phyloP scores from a whole-genome alignment of 1,284 basidiomycete genomes.

The Wolfiporia cocos region DNA sequence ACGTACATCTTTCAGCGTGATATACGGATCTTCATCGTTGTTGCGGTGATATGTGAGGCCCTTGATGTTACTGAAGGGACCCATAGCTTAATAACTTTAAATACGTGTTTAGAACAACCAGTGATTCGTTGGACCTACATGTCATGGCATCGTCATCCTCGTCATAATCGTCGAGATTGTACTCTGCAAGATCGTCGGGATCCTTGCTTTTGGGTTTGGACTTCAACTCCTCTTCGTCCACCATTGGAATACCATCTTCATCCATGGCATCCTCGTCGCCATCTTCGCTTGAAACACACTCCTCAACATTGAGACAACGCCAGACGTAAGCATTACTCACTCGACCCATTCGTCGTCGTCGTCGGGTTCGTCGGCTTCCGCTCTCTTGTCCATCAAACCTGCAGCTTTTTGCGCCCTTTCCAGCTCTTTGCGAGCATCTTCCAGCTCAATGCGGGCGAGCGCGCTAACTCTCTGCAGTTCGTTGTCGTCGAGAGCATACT shows the following conservation, averaged over 20 bases:
- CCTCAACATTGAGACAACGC: slow-evolving; percentile 22
- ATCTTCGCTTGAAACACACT: slow-evolving; percentile 4
- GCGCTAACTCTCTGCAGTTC: slow-evolving; percentile 90
- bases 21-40: slow-evolving; percentile 95
- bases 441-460: slow-evolving; percentile 83
- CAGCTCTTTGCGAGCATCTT: slow-evolving; percentile 83
- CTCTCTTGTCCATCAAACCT: slow-evolving; percentile 63
- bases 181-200: slow-evolving; percentile 81
- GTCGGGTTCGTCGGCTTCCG: slow-evolving; percentile 52
- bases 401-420: slow-evolving; percentile 79
- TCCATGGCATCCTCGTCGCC: slow-evolving; percentile 58
- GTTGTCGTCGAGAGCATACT: slow-evolving; percentile 88
- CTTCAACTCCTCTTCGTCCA: slow-evolving; percentile 16
- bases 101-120: slow-evolving; percentile 8
- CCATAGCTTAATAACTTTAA: slow-evolving; percentile 45
- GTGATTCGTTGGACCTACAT: slow-evolving; percentile 32
- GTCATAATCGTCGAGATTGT: slow-evolving; percentile 93
- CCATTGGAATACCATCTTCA: slow-evolving; percentile 43
- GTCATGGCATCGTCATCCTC: slow-evolving; percentile 70
- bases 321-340: slow-evolving; percentile 46
- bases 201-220: slow-evolving; percentile 27
- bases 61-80: slow-evolving; percentile 95
- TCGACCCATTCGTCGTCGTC: slow-evolving; percentile 68
- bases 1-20: slow-evolving; percentile 89
- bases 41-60: slow-evolving; percentile 89